Evolutionary conservation across 352 stramenopile genomes (phyloP), one percentile per base, ranked within the genome.

Genomic region (Phytophthora megakarya): DNA sequence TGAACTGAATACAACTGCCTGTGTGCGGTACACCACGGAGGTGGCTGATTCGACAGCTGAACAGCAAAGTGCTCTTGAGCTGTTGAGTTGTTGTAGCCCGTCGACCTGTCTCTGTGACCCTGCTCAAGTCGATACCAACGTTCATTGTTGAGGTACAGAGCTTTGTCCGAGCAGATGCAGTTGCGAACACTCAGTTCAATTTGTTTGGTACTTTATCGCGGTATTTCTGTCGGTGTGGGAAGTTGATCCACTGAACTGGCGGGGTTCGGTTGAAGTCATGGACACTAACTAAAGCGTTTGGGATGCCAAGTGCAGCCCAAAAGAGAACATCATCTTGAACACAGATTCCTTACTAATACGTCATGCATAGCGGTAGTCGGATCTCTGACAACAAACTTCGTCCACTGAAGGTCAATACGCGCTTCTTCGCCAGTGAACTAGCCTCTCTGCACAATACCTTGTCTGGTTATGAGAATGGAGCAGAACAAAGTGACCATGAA

Each of bases 1-100:
- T 53, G 60, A 62, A 67, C 50, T 62, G 60, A 68, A 68, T 58
- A 62, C 59, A 56, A 61, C 51, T 62, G 33, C 50, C 19, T 35
- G 30, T 35, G 30, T 35, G 30, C 30, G 30, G 30, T 11, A 35
- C 30, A 35, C 30, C 30, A 35, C 30, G 3, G 3, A n/a, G n/a
- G n/a, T n/a, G n/a, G n/a, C n/a, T n/a, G n/a, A n/a, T n/a, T n/a
- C n/a, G n/a, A n/a, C n/a, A n/a, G n/a, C n/a, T n/a, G n/a, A n/a
- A n/a, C n/a, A n/a, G n/a, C n/a, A n/a, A n/a, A n/a, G n/a, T n/a
- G n/a, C n/a, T n/a, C n/a, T n/a, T n/a, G n/a, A n/a, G n/a, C n/a
- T n/a, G n/a, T n/a, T n/a, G n/a, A n/a, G n/a, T n/a, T n/a, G 13
- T 35, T 35, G 30, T 35, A 35, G 30, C 30, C 8, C 30, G 30